Conservation (phyloP, 306 rosid species). For the Trifolium fragiferum region DNA sequence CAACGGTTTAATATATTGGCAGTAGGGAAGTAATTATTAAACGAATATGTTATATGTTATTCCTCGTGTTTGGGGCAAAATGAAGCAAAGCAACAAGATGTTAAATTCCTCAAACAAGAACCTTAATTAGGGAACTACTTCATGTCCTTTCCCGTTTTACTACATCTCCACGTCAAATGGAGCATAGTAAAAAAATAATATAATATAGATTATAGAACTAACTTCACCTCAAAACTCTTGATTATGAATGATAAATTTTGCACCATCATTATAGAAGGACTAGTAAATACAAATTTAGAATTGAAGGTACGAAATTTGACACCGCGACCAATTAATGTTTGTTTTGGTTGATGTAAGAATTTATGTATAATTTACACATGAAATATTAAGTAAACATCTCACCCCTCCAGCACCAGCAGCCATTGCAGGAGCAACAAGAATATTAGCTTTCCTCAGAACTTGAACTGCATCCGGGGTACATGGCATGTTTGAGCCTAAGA, state of each 20-base stretch:
- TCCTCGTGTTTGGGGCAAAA: background rate
- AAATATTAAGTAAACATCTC: slow-evolving; percentile 48
- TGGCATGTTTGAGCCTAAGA: slow-evolving; percentile 94
- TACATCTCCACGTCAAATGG: slow-evolving; percentile 9
- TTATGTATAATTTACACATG: slow-evolving; percentile 16
- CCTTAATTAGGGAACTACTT: background rate
- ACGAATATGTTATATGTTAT: background rate
- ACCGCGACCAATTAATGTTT: background rate
- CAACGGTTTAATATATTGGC: background rate
- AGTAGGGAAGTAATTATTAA: slow-evolving; percentile 14
- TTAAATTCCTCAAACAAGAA: slow-evolving; percentile 8
- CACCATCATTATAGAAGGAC: slow-evolving; percentile 3
- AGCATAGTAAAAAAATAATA: slow-evolving; percentile 9
- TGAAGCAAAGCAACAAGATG: slow-evolving; percentile 26
- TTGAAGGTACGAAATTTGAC: background rate
- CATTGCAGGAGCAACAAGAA: slow-evolving; percentile 94
- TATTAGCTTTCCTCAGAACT: slow-evolving; percentile 85
- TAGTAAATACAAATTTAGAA: background rate
- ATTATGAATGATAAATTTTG: slow-evolving; percentile 14
- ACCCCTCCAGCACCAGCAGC: slow-evolving; percentile 99
- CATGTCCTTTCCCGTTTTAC: slow-evolving; percentile 15
- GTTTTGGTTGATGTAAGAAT: slow-evolving; percentile 21
- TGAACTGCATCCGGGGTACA: slow-evolving; percentile 92
- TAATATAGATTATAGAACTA: background rate
- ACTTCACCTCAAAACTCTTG: background rate